phyloP scores from a whole-genome alignment of 345 rosid species.

The Arabis alpina region DNA sequence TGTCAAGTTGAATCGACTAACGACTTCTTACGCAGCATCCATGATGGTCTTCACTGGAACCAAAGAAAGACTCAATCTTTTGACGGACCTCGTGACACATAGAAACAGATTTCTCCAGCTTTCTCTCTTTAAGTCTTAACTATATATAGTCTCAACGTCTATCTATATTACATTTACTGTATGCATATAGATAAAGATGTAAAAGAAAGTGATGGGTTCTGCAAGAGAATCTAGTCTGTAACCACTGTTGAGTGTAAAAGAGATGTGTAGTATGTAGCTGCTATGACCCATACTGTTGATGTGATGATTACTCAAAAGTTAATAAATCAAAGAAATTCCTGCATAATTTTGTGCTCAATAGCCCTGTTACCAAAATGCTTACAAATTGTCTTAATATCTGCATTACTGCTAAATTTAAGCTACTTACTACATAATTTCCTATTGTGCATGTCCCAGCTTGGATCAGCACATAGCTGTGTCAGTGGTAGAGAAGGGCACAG shows the following conservation, averaged over 20 bases:
- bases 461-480: slow-evolving; percentile 16
- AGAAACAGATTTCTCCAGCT: slow-evolving; percentile 10
- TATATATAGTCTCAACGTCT: slow-evolving; percentile 1
- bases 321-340: slow-evolving; percentile 11
- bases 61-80: slow-evolving; percentile 79
- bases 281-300: slow-evolving; percentile 9
- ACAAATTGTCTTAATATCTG: not conserved
- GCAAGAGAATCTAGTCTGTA: slow-evolving; percentile 9
- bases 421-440: slow-evolving; percentile 20
- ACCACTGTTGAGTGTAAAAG: slow-evolving; percentile 18
- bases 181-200: slow-evolving; percentile 24
- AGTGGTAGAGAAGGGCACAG: slow-evolving; percentile 19
- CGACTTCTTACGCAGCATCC: slow-evolving; percentile 91
- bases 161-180: slow-evolving; percentile 7
- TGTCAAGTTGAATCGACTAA: slow-evolving; percentile 83
- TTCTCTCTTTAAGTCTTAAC: slow-evolving; percentile 8
- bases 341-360: slow-evolving; percentile 3
- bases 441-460: slow-evolving; percentile 10
- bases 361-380: not conserved
- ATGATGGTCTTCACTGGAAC: slow-evolving; percentile 98
- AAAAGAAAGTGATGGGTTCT: slow-evolving; percentile 11
- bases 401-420: not conserved
- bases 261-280: slow-evolving; percentile 36
- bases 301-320: slow-evolving; percentile 1
- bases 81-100: slow-evolving; percentile 68